A percentile compares a stretch with the other conserved stretches of the same genome.
Conservation (phyloP, 352 stramenopile species). For the Labyrinthula sp. region DNA sequence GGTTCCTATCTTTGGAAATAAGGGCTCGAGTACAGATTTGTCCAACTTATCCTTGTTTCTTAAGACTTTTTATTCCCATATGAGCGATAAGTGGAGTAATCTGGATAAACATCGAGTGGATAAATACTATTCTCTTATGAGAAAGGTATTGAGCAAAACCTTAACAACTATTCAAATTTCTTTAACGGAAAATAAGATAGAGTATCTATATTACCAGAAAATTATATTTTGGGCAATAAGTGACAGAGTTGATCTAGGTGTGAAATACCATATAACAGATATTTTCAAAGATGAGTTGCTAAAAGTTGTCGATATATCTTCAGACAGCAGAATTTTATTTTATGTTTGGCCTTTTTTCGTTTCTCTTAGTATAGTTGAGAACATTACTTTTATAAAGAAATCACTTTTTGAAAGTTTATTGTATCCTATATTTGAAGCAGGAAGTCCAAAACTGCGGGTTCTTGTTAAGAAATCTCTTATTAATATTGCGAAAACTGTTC, state of each 20-base stretch:
- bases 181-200: conserved; percentile 8
- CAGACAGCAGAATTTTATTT: too few relatives aligned
- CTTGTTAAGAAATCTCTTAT: too few relatives aligned
- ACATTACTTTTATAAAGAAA: too few relatives aligned
- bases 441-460: too few relatives aligned
- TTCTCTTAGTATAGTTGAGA: too few relatives aligned
- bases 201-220: too few relatives aligned
- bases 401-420: too few relatives aligned
- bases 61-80: conserved; percentile 31
- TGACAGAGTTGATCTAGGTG: conserved; percentile 5
- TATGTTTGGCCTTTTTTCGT: too few relatives aligned
- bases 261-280: conserved; percentile 8
- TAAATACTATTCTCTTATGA: conserved; percentile 40
- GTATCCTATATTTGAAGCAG: too few relatives aligned
- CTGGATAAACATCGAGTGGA: conserved; percentile 33
- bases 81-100: conserved; percentile 32
- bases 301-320: too few relatives aligned
- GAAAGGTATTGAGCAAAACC: conserved; percentile 29
- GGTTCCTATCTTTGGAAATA: conserved; percentile 41
- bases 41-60: conserved; percentile 25
- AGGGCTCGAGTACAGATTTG: conserved; percentile 1
- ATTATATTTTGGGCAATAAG: too few relatives aligned
- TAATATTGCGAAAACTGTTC: too few relatives aligned
- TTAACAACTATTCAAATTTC: not conserved
- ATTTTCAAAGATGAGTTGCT: conserved; percentile 19